phyloP scores from a whole-genome alignment of 129 eudicot genomes.

The Mikania micrantha region DNA sequence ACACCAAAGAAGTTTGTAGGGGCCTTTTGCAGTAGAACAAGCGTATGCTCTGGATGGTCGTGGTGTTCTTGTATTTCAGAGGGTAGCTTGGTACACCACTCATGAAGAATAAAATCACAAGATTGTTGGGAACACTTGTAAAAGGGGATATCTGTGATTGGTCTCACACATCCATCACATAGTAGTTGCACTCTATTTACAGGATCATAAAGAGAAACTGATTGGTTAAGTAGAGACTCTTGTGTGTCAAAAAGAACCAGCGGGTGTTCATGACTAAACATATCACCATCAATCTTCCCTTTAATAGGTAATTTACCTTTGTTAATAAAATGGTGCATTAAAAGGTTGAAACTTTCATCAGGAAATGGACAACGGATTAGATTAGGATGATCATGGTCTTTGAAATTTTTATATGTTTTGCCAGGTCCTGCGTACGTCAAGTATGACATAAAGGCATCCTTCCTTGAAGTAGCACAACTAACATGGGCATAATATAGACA shows the following conservation, averaged over 20 bases:
- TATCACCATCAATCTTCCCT: background rate
- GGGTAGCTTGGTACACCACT: background rate
- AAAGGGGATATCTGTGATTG: background rate
- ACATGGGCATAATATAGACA: slow-evolving; percentile 8
- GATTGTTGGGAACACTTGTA: background rate
- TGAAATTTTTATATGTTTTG: background rate
- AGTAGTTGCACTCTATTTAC: background rate
- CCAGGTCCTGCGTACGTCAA: too few species aligned
- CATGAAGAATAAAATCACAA: background rate
- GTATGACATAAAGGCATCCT: background rate
- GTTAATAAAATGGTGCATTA: background rate
- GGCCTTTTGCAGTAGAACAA: background rate
- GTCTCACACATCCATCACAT: background rate
- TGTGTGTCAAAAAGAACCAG: background rate
- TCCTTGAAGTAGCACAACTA: slow-evolving; percentile 2
- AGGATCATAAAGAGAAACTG: background rate
- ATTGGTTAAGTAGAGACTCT: background rate
- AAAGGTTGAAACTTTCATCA: background rate
- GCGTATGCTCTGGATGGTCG: slow-evolving; percentile 4
- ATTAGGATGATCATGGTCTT: background rate
- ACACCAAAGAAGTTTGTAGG: too few species aligned
- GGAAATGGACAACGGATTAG: background rate
- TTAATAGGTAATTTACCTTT: background rate
- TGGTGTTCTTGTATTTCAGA: background rate
- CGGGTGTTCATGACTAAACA: background rate